These are phyloP conservation scores for Hevea brasiliensis DNA, from an alignment of 345 rosid genomes.

Conservation along the genomic window DNA sequence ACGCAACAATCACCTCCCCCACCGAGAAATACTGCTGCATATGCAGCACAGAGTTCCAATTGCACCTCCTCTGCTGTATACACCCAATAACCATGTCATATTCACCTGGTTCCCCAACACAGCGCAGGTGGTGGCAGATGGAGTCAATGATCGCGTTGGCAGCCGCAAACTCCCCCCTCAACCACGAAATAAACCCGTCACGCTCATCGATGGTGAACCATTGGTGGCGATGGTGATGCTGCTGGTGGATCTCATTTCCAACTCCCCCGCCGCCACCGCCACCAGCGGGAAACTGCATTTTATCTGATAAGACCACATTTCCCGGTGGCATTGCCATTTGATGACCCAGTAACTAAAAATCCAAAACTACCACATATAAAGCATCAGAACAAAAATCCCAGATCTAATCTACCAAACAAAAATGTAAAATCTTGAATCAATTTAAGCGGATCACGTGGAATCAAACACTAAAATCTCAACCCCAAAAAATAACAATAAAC, in stretches of 20 bases:
- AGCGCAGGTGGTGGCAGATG: slow-evolving; percentile 65
- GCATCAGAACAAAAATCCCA: slow-evolving; percentile 9
- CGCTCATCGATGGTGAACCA: slow-evolving; percentile 71
- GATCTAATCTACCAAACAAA: slow-evolving; percentile 11
- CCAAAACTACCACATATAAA: slow-evolving; percentile 10
- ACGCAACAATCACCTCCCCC: slow-evolving; percentile 49
- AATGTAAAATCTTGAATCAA: not conserved
- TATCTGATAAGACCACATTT: slow-evolving; percentile 53
- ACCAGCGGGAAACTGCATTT: slow-evolving; percentile 55
- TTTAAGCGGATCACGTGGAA: no score
- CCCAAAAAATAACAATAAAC: not conserved
- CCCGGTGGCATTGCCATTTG: slow-evolving; percentile 87
- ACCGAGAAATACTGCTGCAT: slow-evolving; percentile 80
- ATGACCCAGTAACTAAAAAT: slow-evolving; percentile 3
- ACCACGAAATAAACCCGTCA: slow-evolving; percentile 81
- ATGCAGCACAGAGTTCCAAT: slow-evolving; percentile 73
- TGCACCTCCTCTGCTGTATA: slow-evolving; percentile 74
- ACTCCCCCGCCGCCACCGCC: slow-evolving; percentile 29
- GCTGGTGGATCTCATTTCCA: slow-evolving; percentile 41
- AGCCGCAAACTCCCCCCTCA: slow-evolving; percentile 88
- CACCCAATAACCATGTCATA: slow-evolving; percentile 53
- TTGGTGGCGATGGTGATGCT: slow-evolving; percentile 35
- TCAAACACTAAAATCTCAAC: no score
- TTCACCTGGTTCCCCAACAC: slow-evolving; percentile 69
- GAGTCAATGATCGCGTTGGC: slow-evolving; percentile 87